phyloP scores from a whole-genome alignment of 495 filamentous ascomycete species.

The Lophiotrema nucula region DNA sequence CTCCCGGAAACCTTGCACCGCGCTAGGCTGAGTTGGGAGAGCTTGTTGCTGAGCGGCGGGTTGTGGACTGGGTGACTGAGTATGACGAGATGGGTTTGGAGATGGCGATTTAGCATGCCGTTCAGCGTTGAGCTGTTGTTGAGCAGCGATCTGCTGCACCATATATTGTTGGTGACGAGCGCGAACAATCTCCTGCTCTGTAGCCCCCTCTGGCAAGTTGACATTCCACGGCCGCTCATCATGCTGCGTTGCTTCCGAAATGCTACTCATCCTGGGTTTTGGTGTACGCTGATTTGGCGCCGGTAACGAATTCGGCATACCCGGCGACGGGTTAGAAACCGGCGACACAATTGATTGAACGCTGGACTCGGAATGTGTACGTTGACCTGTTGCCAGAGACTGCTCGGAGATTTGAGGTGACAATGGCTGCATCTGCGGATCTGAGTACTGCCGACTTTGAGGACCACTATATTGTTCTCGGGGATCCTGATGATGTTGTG shows the following conservation, averaged over 20 bases:
- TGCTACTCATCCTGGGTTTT: constrained; percentile 30
- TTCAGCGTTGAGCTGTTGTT: constrained; percentile 23
- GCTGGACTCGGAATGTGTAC: constrained; percentile 15
- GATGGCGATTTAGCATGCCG: constrained; percentile 20
- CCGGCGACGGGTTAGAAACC: constrained; percentile 21
- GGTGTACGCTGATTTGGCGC: constrained; percentile 6
- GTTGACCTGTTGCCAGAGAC: constrained; percentile 6
- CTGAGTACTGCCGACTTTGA: constrained; percentile 18
- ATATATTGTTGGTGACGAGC: constrained; percentile 27
- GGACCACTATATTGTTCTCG: background rate
- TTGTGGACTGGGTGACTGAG: constrained; percentile 20
- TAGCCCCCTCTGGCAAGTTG: constrained; percentile 21
- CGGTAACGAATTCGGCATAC: background rate
- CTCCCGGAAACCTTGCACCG: constrained; percentile 24
- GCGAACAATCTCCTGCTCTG: constrained; percentile 29
- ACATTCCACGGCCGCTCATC: constrained; percentile 30
- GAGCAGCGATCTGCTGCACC: constrained; percentile 26
- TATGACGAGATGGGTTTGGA: constrained; percentile 16
- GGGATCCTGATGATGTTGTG: no score
- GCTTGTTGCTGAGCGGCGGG: background rate
- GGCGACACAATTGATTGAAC: constrained; percentile 21
- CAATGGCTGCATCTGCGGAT: constrained; percentile 20
- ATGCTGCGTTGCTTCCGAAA: constrained; percentile 17
- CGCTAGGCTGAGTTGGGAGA: background rate
- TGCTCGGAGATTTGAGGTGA: constrained; percentile 27